Base-by-base conservation (phyloP, 78 protist species). In the Dictyostelium intermedium region DNA sequence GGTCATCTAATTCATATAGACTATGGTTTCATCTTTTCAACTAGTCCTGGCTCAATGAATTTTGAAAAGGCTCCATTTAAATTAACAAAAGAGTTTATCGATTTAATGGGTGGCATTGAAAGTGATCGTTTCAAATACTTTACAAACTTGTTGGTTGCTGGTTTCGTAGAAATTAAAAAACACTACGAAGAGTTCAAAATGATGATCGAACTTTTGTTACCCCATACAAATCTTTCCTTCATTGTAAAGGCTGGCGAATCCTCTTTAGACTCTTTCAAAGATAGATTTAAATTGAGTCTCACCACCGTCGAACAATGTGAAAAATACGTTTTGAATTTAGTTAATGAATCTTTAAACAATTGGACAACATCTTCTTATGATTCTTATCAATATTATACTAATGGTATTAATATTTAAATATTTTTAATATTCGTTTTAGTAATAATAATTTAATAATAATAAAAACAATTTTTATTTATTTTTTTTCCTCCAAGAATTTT, bases 31-130 rank as follows among this genome's bases (percentile, higher is more conserved):
- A 50, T 97, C 16, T 47, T 97, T 14, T 81, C 96, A n/a, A 94
- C 82, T 4, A 43, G 86, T 16, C 98, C 98, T 18, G 98, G 97
- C 23, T 66, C 92, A 60, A 92, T 97, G 76, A 97, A 91, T 72
- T 97, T 96, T 66, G 98, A 97, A 91, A 27, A 60, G 1, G 98
- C 98, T 23, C 98, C 98, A 6, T 97, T 97, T 73, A 97, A 97
- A 60, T 79, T 97, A 70, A 92, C 98, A 0, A 20, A 74, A n/a
- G 98, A 97, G 45, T 72, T 84, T 30, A 73, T 96, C 25, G 97
- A 96, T 41, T 23, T 96, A 27, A 93, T 93, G 96, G 92, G 84
- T 32, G 91, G 96, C 8, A 7, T 13, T 0, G 25, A 56, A 8
- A 45, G 96, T 74, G 98, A 97, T 20, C 37, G 86, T 34, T 97